Evolutionary conservation across 352 stramenopile species (phyloP).

Genomic region (Pythium graminicola): DNA sequence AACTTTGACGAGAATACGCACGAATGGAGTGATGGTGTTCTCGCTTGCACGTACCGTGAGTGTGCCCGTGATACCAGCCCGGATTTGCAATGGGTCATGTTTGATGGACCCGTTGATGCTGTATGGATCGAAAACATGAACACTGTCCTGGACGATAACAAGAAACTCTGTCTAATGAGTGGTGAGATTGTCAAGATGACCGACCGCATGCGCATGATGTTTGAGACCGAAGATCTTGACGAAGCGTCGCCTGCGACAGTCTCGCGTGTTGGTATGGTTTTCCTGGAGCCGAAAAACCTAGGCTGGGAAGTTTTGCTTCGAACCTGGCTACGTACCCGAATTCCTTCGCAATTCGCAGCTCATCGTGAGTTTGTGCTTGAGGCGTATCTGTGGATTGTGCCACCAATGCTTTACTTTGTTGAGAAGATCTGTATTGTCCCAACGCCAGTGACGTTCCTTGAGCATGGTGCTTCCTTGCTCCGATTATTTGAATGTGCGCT

Average conservation of each 20-base stretch:
- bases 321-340: conserved; percentile 75
- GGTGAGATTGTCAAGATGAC: conserved; percentile 84
- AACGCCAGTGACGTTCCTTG: conserved; percentile 83
- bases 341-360: conserved; percentile 55
- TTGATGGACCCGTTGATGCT: conserved; percentile 87
- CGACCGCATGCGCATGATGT: conserved; percentile 89
- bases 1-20: conserved; percentile 93
- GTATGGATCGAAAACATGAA: conserved; percentile 94
- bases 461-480: conserved; percentile 83
- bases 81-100: conserved; percentile 87
- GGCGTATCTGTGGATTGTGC: conserved; percentile 86
- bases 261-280: conserved; percentile 88
- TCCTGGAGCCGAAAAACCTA: conserved; percentile 88
- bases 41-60: conserved; percentile 91
- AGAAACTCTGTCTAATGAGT: conserved; percentile 79
- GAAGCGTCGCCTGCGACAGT: conserved; percentile 87
- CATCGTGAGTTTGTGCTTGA: conserved; percentile 43
- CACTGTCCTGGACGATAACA: conserved; percentile 86
- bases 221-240: conserved; percentile 87
- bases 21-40: conserved; percentile 92
- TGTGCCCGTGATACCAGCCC: conserved; percentile 76
- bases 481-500: conserved; percentile 80
- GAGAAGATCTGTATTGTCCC: conserved; percentile 84
- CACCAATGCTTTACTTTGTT: conserved; percentile 89
- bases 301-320: conserved; percentile 58